Evolutionary conservation across 805 yeast species (phyloP).

Genomic region (Soucietia sequanensis): DNA sequence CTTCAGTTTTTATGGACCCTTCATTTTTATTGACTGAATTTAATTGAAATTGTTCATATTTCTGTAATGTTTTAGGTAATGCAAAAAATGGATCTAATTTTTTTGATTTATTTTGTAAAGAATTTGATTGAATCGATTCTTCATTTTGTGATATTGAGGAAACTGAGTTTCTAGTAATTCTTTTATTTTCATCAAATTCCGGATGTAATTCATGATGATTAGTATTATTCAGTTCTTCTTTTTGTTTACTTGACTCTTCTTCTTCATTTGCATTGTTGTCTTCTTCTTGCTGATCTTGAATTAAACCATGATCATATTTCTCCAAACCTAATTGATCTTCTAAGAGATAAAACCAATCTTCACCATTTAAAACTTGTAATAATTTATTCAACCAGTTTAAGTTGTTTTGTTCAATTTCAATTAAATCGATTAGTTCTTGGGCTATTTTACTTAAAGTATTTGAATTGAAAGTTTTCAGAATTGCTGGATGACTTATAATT

Average conservation of each 20-base stretch:
- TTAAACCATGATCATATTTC: slow-evolving; percentile 63
- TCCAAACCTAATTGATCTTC: slow-evolving; percentile 68
- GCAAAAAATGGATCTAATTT: slow-evolving; percentile 46
- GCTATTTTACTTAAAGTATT: slow-evolving; percentile 55
- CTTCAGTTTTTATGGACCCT: too few species aligned
- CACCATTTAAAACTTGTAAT: slow-evolving; percentile 81
- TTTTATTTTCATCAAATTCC: slow-evolving; percentile 11
- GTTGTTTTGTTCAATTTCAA: slow-evolving; percentile 77
- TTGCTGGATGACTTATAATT: slow-evolving; percentile 65
- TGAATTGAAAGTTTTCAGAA: slow-evolving; percentile 63
- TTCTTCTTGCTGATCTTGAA: slow-evolving; percentile 15
- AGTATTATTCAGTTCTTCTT: slow-evolving; percentile 6
- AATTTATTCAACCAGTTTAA: slow-evolving; percentile 70
- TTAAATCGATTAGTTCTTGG: slow-evolving; percentile 67
- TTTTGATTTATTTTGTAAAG: slow-evolving; percentile 5
- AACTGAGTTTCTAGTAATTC: slow-evolving; percentile 5
- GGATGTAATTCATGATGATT: slow-evolving; percentile 7
- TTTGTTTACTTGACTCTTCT: slow-evolving; percentile 9
- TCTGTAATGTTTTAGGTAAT: slow-evolving; percentile 49
- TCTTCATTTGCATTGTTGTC: slow-evolving; percentile 11
- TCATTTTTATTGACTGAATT: too few species aligned
- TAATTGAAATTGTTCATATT: slow-evolving; percentile 27
- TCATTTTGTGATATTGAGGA: too few species aligned
- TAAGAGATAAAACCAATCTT: slow-evolving; percentile 67
- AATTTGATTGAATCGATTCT: not conserved